Base-by-base conservation (phyloP, 345 rosid genomes). In the Lepidium africanum region DNA sequence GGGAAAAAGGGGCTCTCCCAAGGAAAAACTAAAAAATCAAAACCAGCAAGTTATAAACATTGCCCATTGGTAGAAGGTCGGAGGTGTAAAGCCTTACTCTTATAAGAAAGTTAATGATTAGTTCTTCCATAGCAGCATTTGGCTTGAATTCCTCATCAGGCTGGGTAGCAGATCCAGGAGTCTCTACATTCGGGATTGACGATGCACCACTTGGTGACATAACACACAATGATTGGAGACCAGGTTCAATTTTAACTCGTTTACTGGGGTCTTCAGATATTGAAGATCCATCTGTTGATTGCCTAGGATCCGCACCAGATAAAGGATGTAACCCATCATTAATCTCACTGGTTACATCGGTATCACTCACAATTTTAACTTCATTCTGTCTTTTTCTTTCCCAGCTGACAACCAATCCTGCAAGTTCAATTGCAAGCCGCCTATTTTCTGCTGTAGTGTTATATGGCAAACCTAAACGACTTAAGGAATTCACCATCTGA, bases 61-160 rank as follows among this genome's bases (percentile, higher is more conserved):
- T 69, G 56, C 38, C 12, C 37, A 33, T 9, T 23, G 55, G 16
- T 35, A 53, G 33, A 54, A 58, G 38, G 46, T 69, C 17, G 57
- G 59, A 72, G 52, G 39, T 55, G 40, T 12, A 59, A 71, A 67
- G 61, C 56, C 97, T 89, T 77, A 94, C 99, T 67, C 97, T 76
- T 76, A 91, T 91, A 33, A 94, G 95, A 79, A 94, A 94, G 81
- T 89, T 94, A 78, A 94, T 91, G 59, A 94, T 89, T 91, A 94
- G 85, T 82, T 94, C 99, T 79, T 94, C 99, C 99, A 94, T 94
- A 45, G 99, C 99, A 61, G 97, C 97, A 86, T 94, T 94, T 38
- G 97, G 97, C 81, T 94, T 94, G 81, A 91, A 94, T 76, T 94
- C 99, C 76, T 94, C 99, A 78, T 94, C 99, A 48, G 96, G 93